Base-by-base conservation (phyloP, 139 green algal species). In the Closterium sp. region DNA sequence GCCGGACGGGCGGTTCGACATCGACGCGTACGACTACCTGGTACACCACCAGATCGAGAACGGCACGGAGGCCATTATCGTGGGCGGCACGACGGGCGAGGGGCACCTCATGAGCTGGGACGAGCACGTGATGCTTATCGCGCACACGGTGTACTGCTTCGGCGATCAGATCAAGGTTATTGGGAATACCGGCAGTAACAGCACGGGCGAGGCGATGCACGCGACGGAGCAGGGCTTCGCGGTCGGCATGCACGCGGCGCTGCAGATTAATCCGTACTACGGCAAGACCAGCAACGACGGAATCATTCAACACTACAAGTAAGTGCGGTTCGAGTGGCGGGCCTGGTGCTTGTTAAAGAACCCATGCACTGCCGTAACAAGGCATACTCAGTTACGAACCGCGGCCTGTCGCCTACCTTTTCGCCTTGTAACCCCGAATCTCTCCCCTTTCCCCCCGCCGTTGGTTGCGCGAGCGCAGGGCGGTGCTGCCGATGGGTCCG, bases 61-160 rank as follows among this genome's bases (percentile, higher is more conserved):
- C 28, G 92, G 92, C n/a, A 50, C 42, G 31, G 92, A 94, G 88
- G 98, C 97, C n/a, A 62, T 99, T 13, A 98, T 99, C 62, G 97
- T 99, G 0, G 98, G 98, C 24, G 98, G 98, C 88, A 99, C 98
- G 2, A 99, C 98, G 3, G 98, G 98, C 22, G 97, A 98, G 93
- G 96, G 96, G 1, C 96, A 97, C 21, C 95, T 99, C 17, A 99
- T 99, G 98, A 97, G 93, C 7, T 99, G 98, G 98, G 98, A 99
- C 93, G 98, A 99, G 94, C 98, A 99, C 94, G 96, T 99, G 92
- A 99, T 99, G 97, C 96, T 99, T 27, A 99, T 99, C 30, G 98
- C 98, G 9, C 98, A 99, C 95, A 99, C 98, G 28, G 96, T 97
- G 27, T 96, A 97, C 86, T 91, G 70, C 7, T 99, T 97, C 91